Evolutionary conservation across 2,329 filamentous ascomycete species (phyloP).

Genomic region (Teratosphaeriaceae sp.): DNA sequence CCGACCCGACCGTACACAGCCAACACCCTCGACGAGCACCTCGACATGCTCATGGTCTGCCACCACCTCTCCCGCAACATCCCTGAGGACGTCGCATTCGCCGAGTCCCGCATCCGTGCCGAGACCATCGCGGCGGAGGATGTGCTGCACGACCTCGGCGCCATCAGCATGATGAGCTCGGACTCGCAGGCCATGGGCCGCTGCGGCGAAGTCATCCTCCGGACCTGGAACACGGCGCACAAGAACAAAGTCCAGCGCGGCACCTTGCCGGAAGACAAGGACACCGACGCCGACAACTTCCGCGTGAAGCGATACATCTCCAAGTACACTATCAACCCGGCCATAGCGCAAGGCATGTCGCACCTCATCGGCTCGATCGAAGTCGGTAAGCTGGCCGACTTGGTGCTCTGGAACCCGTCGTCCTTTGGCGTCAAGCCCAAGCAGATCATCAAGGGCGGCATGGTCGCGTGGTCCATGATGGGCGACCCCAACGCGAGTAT

Average conservation of each 20-base stretch:
- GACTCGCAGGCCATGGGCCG: conserved; percentile 97
- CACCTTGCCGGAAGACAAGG: conserved; percentile 66
- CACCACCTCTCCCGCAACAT: conserved; percentile 91
- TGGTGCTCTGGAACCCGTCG: conserved; percentile 79
- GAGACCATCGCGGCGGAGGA: conserved; percentile 97
- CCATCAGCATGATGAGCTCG: conserved; percentile 95
- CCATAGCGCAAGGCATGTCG: conserved; percentile 81
- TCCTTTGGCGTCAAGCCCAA: conserved; percentile 84
- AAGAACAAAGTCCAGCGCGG: conserved; percentile 92
- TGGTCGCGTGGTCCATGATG: conserved; percentile 81
- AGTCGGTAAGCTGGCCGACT: conserved; percentile 80
- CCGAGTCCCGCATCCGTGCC: conserved; percentile 86
- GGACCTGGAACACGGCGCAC: conserved; percentile 95
- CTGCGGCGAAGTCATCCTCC: conserved; percentile 84
- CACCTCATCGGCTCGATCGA: conserved; percentile 84
- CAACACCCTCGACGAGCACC: conserved; percentile 92
- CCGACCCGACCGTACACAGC: conserved; percentile 83
- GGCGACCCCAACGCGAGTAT: conserved; percentile 56
- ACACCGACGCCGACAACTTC: conserved; percentile 78
- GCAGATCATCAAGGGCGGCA: conserved; percentile 76
- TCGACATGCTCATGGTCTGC: conserved; percentile 98
- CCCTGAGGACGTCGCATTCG: conserved; percentile 91
- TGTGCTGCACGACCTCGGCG: conserved; percentile 87
- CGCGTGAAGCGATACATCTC: conserved; percentile 86
- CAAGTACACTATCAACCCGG: conserved; percentile 96